These are phyloP conservation scores for Metschnikowia corniflorae DNA, from an alignment of 805 yeast genomes.

Conservation along the genomic window DNA sequence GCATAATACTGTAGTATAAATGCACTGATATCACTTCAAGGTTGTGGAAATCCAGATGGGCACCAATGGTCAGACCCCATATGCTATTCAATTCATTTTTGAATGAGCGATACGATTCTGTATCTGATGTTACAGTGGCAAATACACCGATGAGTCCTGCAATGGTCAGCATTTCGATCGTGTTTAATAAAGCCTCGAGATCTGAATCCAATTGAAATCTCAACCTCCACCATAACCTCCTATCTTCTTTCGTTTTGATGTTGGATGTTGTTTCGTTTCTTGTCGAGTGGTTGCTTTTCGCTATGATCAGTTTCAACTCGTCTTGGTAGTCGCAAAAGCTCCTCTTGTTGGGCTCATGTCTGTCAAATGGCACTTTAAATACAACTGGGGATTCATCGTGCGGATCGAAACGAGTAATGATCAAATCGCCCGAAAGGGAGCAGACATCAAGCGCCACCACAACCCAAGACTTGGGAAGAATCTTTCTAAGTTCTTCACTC, in stretches of 20 bases:
- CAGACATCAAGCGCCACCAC: slow-evolving; percentile 62
- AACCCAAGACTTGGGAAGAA: slow-evolving; percentile 49
- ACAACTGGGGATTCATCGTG: slow-evolving; percentile 38
- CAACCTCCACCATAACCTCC: slow-evolving; percentile 74
- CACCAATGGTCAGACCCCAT: slow-evolving; percentile 5
- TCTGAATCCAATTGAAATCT: slow-evolving; percentile 60
- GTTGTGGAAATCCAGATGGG: slow-evolving; percentile 2
- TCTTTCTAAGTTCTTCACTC: slow-evolving; percentile 10
- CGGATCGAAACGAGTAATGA: slow-evolving; percentile 43
- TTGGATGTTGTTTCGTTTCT: slow-evolving; percentile 47
- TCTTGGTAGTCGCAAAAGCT: slow-evolving; percentile 42
- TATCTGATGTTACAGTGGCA: slow-evolving; percentile 2
- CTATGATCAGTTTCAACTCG: slow-evolving; percentile 44
- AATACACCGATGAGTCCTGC: slow-evolving; percentile 75
- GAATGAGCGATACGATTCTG: slow-evolving; percentile 18
- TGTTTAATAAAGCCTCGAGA: slow-evolving; percentile 49
- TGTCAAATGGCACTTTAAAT: slow-evolving; percentile 56
- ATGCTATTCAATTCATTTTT: slow-evolving; percentile 18
- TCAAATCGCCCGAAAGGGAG: slow-evolving; percentile 52
- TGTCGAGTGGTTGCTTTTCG: slow-evolving; percentile 60
- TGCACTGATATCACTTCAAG: slow-evolving; percentile 16
- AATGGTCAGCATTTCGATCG: slow-evolving; percentile 65
- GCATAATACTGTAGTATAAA: slow-evolving; percentile 19
- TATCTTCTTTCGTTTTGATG: slow-evolving; percentile 54
- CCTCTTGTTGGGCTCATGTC: slow-evolving; percentile 39